phyloP scores from a whole-genome alignment of 2,329 filamentous ascomycete species.

The Aspergillus ochraceus region DNA sequence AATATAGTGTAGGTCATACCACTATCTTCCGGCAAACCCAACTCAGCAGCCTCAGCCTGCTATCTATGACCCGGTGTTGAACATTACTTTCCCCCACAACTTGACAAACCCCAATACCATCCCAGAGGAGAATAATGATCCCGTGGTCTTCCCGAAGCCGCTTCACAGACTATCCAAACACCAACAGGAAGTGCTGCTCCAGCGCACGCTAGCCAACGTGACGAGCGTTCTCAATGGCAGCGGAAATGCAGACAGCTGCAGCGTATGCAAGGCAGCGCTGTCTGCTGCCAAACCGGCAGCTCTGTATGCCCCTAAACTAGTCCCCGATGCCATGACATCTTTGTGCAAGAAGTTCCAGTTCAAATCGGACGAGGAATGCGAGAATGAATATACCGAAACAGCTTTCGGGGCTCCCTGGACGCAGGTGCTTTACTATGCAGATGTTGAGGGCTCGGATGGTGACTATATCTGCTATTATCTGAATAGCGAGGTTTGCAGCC shows the following conservation, averaged over 20 bases:
- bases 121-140: conserved; percentile 50
- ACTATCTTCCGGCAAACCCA: conserved; percentile 47
- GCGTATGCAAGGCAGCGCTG: conserved; percentile 55
- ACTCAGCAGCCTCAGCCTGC: conserved; percentile 56
- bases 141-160: conserved; percentile 51
- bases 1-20: conserved; percentile 33
- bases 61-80: conserved; percentile 55
- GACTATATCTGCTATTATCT: conserved; percentile 58
- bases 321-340: conserved; percentile 53
- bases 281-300: conserved; percentile 53
- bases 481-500: conserved; percentile 49
- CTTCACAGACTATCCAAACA: conserved; percentile 46
- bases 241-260: conserved; percentile 46
- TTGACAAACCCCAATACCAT: conserved; percentile 56
- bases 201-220: conserved; percentile 42
- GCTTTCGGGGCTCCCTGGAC: conserved; percentile 59
- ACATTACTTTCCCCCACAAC: conserved; percentile 55
- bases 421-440: conserved; percentile 55
- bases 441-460: conserved; percentile 57
- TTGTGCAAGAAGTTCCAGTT: conserved; percentile 53
- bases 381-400: conserved; percentile 47
- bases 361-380: conserved; percentile 49
- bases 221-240: conserved; percentile 48
- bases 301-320: conserved; percentile 47
- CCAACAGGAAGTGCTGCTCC: conserved; percentile 44